Evolutionary conservation across 306 rosid species (phyloP).

Genomic region (Prunus mume): DNA sequence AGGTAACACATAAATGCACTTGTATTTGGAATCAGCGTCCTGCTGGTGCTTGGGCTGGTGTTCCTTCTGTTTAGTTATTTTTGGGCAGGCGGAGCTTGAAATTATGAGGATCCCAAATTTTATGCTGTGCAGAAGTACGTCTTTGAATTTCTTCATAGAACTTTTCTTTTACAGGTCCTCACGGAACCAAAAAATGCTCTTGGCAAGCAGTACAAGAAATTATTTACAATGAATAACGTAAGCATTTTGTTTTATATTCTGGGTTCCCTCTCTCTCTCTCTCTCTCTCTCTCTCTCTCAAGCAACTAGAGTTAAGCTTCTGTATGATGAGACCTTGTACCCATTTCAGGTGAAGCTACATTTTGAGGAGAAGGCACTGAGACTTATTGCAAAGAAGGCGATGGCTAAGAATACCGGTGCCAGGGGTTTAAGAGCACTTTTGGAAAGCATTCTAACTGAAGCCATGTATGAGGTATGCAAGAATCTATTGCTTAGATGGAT

Average conservation of each 20-base stretch:
- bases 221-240: conserved; percentile 86
- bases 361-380: conserved; percentile 67
- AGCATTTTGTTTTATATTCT: conserved; percentile 26
- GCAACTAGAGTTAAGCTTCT: background rate
- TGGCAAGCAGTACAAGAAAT: conserved; percentile 89
- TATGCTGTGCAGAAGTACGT: background rate
- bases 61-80: background rate
- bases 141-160: background rate
- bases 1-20: conserved; percentile 45
- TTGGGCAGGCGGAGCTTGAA: too few relatives aligned
- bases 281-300: background rate
- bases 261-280: background rate
- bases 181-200: conserved; percentile 93
- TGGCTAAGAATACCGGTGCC: conserved; percentile 94
- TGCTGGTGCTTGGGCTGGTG: background rate
- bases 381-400: conserved; percentile 76
- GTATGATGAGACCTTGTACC: background rate
- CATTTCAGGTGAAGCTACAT: conserved; percentile 76
- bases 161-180: conserved; percentile 60
- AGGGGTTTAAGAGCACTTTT: conserved; percentile 87
- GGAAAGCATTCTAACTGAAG: conserved; percentile 80
- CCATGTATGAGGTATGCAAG: conserved; percentile 81
- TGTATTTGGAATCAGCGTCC: background rate
- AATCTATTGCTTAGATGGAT: background rate
- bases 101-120: too few relatives aligned